Base-by-base conservation (phyloP, 2,329 filamentous ascomycete species). In the Pseudocercospora cruenta region DNA sequence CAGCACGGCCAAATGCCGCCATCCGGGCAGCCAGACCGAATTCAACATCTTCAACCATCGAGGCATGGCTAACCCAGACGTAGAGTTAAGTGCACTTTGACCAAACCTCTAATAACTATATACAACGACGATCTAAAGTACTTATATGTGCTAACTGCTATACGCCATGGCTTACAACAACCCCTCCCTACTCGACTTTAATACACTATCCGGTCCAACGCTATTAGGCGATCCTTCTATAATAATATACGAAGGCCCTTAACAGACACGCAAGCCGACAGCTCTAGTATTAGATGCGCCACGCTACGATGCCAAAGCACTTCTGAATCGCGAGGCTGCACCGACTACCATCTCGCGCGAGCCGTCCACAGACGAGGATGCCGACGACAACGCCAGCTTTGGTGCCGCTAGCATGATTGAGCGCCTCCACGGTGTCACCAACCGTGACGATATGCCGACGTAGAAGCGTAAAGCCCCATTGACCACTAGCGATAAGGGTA, bases 371-470 rank as follows among this genome's bases (percentile, higher is more conserved):
- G 36, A 45, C 10, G 53, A 63, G 28, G 55, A 63, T 19, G 43
- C 33, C 8, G 12, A 53, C 19, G 43, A 53, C 10, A 36, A 54
- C 26, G 26, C 22, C 26, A 54, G 60, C 6, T 22, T 63, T 14
- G 86, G 87, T 26, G 84, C 87, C 70, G 83, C 85, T 9, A 80
- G 80, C 63, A 87, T 93, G 80, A 87, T 96, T 54, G 92, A 96
- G 77, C 86, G 88, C 33, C 83, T 93, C 76, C 92, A 94, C 76
- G 89, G 90, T 70, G 86, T 96, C 14, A 86, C 91, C 70, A 85
- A 90, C 60, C 90, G 93, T 26, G 82, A 67, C 28, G 69, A 82
- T 72, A 83, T 77, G 74, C 87, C 91, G 21, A 81, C 84, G 12
- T 43, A 53, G 28, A 94, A 94, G 79, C 88, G 88, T 59, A 93